phyloP scores from a whole-genome alignment of 2,329 filamentous ascomycete genomes.

The Exophiala xenobiotica region DNA sequence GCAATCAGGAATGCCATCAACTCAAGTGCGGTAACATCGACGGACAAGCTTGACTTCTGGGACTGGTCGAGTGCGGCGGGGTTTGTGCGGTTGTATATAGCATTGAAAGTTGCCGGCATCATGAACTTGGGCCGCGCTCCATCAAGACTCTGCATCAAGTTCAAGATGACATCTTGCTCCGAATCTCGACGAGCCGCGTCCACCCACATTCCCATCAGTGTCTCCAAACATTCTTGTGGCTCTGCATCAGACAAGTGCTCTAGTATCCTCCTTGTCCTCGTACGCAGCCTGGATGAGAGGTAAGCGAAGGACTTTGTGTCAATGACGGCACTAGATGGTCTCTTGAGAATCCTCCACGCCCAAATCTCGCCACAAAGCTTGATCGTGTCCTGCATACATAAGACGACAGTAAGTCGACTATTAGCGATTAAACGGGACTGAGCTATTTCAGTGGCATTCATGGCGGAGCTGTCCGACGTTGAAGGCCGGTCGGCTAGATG shows the following conservation, averaged over 20 bases:
- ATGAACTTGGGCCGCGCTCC: constrained; percentile 87
- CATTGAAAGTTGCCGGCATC: constrained; percentile 91
- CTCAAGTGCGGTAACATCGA: constrained; percentile 78
- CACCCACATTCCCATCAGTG: constrained; percentile 80
- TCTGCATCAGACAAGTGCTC: constrained; percentile 93
- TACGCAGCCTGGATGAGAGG: constrained; percentile 86
- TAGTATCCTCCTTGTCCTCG: constrained; percentile 79
- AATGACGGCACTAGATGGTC: constrained; percentile 57
- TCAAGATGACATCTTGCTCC: constrained; percentile 64
- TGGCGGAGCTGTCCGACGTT: constrained; percentile 9
- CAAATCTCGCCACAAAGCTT: constrained; percentile 90
- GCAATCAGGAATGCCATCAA: constrained; percentile 86
- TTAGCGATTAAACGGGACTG: constrained; percentile 84
- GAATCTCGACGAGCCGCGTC: constrained; percentile 49
- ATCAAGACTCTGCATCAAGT: constrained; percentile 84
- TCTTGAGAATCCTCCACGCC: constrained; percentile 77
- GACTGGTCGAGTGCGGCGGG: constrained; percentile 73
- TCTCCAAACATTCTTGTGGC: constrained; percentile 89
- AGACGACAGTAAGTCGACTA: constrained; percentile 83
- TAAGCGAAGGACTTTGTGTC: constrained; percentile 83
- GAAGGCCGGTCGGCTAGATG: constrained; percentile 56
- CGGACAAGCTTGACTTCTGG: constrained; percentile 83
- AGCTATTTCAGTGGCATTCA: constrained; percentile 63
- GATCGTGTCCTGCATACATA: constrained; percentile 96
- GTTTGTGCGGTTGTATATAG: constrained; percentile 92